A percentile compares a stretch with the other conserved stretches of the same genome.
Conservation (phyloP, 768 basidiomycete genomes). For the Russula olivacea region DNA sequence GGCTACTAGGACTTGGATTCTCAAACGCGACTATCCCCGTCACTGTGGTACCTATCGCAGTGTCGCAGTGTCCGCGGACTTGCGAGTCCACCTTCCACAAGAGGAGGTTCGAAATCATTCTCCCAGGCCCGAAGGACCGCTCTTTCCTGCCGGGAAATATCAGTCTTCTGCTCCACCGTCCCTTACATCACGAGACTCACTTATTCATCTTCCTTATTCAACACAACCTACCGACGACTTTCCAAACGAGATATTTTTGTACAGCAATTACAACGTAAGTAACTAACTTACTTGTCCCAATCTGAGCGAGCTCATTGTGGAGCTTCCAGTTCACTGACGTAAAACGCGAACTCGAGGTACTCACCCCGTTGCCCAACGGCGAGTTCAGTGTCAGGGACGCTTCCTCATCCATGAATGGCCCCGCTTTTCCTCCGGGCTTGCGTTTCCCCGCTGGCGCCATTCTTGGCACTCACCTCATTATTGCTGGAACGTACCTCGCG, state of each 20-base stretch:
- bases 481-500: conserved; percentile 93
- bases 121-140: conserved; percentile 49
- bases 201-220: conserved; percentile 74
- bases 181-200: conserved; percentile 50
- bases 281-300: background rate
- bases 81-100: conserved; percentile 61
- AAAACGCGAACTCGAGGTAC: conserved; percentile 89
- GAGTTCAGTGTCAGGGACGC: conserved; percentile 77
- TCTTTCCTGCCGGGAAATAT: conserved; percentile 49
- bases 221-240: conserved; percentile 62
- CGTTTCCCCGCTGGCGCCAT: conserved; percentile 95
- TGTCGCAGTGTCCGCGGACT: conserved; percentile 73
- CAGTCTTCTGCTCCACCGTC: conserved; percentile 36
- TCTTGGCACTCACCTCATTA: conserved; percentile 83
- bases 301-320: conserved; percentile 18
- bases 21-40: conserved; percentile 74
- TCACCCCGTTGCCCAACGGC: conserved; percentile 70
- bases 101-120: conserved; percentile 47
- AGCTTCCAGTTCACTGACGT: conserved; percentile 79
- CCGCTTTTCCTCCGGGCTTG: conserved; percentile 85
- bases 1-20: conserved; percentile 64
- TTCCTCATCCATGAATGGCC: conserved; percentile 73
- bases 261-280: conserved; percentile 93
- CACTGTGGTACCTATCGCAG: conserved; percentile 96
- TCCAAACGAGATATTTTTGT: conserved; percentile 84